Conservation (phyloP, 108 stramenopile genomes). For the Skeletonema menzelii region DNA sequence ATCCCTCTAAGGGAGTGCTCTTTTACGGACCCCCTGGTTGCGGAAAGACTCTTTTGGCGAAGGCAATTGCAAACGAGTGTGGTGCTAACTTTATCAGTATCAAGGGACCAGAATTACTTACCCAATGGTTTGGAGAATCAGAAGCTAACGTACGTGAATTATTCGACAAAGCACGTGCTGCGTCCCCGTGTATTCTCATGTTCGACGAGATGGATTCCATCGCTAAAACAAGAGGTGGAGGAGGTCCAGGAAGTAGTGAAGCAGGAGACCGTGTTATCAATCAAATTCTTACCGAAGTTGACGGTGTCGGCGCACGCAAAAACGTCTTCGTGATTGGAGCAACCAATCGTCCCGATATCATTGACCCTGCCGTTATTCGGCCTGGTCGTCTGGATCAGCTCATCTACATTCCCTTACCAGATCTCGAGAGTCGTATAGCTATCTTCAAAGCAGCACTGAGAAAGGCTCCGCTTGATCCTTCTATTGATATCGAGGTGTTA, state of each 20-base stretch:
- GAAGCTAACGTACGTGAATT: constrained; percentile 97
- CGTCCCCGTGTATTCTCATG: constrained; percentile 96
- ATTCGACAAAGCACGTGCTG: constrained; percentile 84
- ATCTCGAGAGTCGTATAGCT: constrained; percentile 81
- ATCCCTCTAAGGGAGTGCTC: constrained; percentile 90
- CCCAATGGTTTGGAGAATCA: constrained; percentile 97
- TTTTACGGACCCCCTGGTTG: constrained; percentile 95
- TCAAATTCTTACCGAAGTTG: constrained; percentile 98
- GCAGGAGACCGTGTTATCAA: constrained; percentile 98
- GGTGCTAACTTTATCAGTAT: constrained; percentile 97
- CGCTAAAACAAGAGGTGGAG: constrained; percentile 75
- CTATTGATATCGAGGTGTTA: constrained; percentile 85
- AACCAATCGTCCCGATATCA: constrained; percentile 93
- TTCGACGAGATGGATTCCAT: constrained; percentile 99
- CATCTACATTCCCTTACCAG: constrained; percentile 93
- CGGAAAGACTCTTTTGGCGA: constrained; percentile 96
- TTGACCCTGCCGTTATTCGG: constrained; percentile 93
- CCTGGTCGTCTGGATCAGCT: constrained; percentile 95
- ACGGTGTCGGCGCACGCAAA: constrained; percentile 95
- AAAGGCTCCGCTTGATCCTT: constrained; percentile 86
- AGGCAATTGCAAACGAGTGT: constrained; percentile 98
- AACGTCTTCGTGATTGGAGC: constrained; percentile 94
- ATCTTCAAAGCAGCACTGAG: constrained; percentile 97
- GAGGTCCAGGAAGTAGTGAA: constrained; percentile 86
- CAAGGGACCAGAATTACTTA: constrained; percentile 96